Evolutionary conservation across 306 rosid genomes (phyloP), one percentile per base, ranked within the genome.

Genomic region (Echinosophora koreensis): DNA sequence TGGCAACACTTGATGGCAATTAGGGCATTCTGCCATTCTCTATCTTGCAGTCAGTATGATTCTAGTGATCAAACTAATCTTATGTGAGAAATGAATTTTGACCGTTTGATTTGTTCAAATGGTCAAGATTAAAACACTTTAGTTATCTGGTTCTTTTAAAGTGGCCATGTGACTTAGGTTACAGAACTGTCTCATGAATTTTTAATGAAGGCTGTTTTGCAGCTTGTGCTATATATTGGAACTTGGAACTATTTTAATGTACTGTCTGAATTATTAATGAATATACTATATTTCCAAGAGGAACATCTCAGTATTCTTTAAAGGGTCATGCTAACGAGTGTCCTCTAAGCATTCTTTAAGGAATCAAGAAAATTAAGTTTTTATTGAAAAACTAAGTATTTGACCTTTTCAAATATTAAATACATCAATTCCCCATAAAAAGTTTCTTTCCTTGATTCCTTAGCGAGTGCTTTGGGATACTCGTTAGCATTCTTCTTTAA

Each of bases 1-100:
- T 95, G 50, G 88, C 82, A 74, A 82, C 92, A 35, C 79, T 90
- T 79, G 97, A 88, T 16, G 89, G 88, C 67, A 83, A 89, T 10
- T 79, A 73, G 79, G 49, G 76, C 77, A 30, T 37, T 47, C 30
- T 63, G 49, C 73, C 77, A 30, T 37, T 47, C 30, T 63, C 17
- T 11, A 6, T 38, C 57, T 14, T 80, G 30, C 50, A 7, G 17
- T 22, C 27, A 62, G 32, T 16, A 13, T 34, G 39, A 62, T 32
- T 22, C 52, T 56, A 51, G 15, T 10, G n/a, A 56, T 34, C 67
- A 79, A 79, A 11, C 65, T 12, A 5, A 70, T 50, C 61, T 71
- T 11, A 39, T 44, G 8, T 15, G 50, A 58, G 52, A 51, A 56
- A 64, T 71, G 59, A 28, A 12, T 64, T 16, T 28, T 54, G 38